phyloP scores from a whole-genome alignment of 805 yeast species.

The Ogataea thermomethanolica region DNA sequence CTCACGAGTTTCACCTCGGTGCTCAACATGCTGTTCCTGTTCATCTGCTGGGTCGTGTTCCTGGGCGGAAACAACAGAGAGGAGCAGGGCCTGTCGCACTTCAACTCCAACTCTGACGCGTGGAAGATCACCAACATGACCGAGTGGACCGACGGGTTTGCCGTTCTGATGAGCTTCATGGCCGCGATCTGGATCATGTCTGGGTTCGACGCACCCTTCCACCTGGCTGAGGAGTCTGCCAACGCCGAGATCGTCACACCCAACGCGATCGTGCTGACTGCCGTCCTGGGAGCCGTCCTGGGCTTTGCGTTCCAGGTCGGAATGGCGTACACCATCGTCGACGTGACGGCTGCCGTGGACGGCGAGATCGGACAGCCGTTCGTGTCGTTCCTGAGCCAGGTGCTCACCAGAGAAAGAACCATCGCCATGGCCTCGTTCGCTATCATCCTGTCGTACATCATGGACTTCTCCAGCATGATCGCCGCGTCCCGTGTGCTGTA shows the following conservation, averaged over 20 bases:
- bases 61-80: conserved; percentile 46
- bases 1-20: conserved; percentile 49
- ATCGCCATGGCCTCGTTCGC: conserved; percentile 43
- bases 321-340: conserved; percentile 57
- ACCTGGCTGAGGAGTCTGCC: conserved; percentile 67
- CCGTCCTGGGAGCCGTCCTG: conserved; percentile 50
- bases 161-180: conserved; percentile 52
- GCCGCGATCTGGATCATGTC: conserved; percentile 73
- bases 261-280: conserved; percentile 60
- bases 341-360: conserved; percentile 42
- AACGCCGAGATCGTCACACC: conserved; percentile 65
- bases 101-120: conserved; percentile 45
- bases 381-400: conserved; percentile 50
- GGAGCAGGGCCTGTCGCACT: conserved; percentile 40
- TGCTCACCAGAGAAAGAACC: conserved; percentile 40
- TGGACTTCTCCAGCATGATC: conserved; percentile 59
- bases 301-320: conserved; percentile 59
- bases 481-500: conserved; percentile 66
- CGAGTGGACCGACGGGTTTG: conserved; percentile 61
- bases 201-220: conserved; percentile 74
- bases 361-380: conserved; percentile 60
- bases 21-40: conserved; percentile 47
- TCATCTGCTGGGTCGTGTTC: conserved; percentile 51
- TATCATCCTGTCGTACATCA: conserved; percentile 41
- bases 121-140: conserved; percentile 58